phyloP scores from a whole-genome alignment of 2,329 filamentous ascomycete species.

The Beauveria caledonica region DNA sequence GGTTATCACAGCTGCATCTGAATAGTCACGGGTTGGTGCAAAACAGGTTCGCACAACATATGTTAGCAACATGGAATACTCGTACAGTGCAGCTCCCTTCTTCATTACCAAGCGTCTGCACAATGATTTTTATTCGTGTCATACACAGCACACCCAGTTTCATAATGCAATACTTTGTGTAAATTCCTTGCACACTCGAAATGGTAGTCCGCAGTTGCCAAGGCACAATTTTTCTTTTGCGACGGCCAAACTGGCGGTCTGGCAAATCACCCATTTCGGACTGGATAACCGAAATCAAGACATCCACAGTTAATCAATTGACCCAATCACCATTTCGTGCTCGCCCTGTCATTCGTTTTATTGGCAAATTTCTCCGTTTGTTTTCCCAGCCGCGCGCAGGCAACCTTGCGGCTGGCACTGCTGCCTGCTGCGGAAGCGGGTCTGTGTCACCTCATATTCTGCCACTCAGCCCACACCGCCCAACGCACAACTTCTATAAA shows the following conservation, averaged over 20 bases:
- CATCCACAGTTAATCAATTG: background rate
- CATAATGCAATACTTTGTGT: background rate
- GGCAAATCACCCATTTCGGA: background rate
- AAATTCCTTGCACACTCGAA: background rate
- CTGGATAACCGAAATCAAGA: background rate
- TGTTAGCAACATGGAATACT: too few relatives aligned
- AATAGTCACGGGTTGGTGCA: too few relatives aligned
- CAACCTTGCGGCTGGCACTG: background rate
- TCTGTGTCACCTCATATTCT: background rate
- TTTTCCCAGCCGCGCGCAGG: background rate
- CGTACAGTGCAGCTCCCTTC: too few relatives aligned
- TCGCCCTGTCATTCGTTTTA: background rate
- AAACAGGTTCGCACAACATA: too few relatives aligned
- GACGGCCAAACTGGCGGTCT: conserved; percentile 1
- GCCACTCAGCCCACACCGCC: conserved; percentile 15
- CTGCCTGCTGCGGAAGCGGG: background rate
- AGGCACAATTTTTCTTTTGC: background rate
- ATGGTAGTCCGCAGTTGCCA: background rate
- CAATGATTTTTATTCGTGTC: too few relatives aligned
- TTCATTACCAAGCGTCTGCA: too few relatives aligned
- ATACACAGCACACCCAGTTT: background rate
- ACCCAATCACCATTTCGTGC: background rate
- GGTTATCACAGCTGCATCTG: too few relatives aligned
- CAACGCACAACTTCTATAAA: conserved; percentile 19
- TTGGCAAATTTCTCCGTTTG: background rate